phyloP scores from a whole-genome alignment of 805 yeast genomes.

The Zygotorulaspora chibaensis region DNA sequence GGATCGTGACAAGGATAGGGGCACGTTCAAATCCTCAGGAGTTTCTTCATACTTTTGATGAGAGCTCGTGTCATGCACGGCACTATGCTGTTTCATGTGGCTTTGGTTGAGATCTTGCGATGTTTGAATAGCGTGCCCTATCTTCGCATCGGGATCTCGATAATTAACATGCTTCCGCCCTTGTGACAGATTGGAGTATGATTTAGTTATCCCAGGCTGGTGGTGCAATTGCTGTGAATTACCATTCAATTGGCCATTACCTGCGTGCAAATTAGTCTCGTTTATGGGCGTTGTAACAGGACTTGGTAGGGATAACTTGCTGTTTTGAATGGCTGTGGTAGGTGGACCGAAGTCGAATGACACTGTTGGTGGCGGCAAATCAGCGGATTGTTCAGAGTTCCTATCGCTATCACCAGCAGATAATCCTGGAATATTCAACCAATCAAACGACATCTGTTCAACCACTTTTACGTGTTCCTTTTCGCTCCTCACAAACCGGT shows the following conservation, averaged over 20 bases:
- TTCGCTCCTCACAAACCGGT: background rate
- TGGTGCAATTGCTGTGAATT: background rate
- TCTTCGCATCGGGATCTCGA: too few species aligned
- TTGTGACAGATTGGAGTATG: background rate
- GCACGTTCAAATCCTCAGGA: slow-evolving; percentile 43
- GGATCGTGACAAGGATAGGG: slow-evolving; percentile 58
- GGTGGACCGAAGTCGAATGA: slow-evolving; percentile 40
- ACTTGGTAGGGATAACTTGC: background rate
- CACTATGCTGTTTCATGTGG: background rate
- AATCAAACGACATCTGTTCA: slow-evolving; percentile 43
- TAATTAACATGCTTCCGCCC: background rate
- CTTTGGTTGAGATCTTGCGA: background rate
- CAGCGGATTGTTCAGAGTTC: slow-evolving; percentile 5
- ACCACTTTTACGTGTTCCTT: background rate
- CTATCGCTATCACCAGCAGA: slow-evolving; percentile 25
- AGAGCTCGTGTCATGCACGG: background rate
- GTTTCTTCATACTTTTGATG: slow-evolving; percentile 21
- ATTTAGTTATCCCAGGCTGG: background rate
- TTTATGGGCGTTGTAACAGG: background rate
- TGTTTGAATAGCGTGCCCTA: background rate
- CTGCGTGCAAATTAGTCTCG: too few species aligned
- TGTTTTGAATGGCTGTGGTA: background rate
- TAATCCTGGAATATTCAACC: slow-evolving; percentile 46
- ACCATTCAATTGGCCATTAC: background rate
- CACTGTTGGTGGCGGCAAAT: slow-evolving; percentile 46